Evolutionary conservation across 192 early-diverging fungal species (phyloP), one percentile per base, ranked within the genome.

Genomic region (Diversispora eburnea): DNA sequence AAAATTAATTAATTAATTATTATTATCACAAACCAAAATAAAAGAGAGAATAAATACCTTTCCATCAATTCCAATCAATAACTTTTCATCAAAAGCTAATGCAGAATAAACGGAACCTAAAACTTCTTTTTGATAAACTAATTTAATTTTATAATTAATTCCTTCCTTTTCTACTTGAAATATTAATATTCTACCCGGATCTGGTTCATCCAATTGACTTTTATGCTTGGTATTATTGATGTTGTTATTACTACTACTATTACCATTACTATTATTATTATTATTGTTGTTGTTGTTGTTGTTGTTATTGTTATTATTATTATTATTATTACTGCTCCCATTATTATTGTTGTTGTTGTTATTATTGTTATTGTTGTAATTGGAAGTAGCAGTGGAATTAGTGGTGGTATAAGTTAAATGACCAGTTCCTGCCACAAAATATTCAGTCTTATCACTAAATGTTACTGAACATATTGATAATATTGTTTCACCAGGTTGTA

Each of bases 341-440:
- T 85, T 84, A 60, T 76, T 46, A 19, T 84, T 77, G 43, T 33
- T 33, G 25, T 33, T 33, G 2, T 33, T 33, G 25, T 33, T 33
- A 33, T 33, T 33, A 33, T 33, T 33, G 25, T 33, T 33, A 33
- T 33, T 33, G 2, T 33, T 33, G 25, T 33, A 33, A 33, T 33
- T 33, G 0, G 25, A 33, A 33, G 25, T 33, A 33, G 2, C 25
- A 33, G 25, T 33, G 25, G 25, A 33, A 33, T 33, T 33, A 2
- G 25, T 33, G 25, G 25, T 33, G 25, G 25, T 33, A 33, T 33
- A 33, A 33, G 25, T 33, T 33, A 33, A 86, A 77, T 20, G 88
- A 85, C 25, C 25, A 8, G 95, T 95, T n/a, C 95, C 95, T 51
- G 92, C 80, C 39, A 90, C 85, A 77, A 89, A 84, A 73, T 83